Percentiles rank a stretch among this genome's conserved stretches.
phyloP scores from a whole-genome alignment of 2,329 filamentous ascomycete genomes.

The Fusarium metavorans region DNA sequence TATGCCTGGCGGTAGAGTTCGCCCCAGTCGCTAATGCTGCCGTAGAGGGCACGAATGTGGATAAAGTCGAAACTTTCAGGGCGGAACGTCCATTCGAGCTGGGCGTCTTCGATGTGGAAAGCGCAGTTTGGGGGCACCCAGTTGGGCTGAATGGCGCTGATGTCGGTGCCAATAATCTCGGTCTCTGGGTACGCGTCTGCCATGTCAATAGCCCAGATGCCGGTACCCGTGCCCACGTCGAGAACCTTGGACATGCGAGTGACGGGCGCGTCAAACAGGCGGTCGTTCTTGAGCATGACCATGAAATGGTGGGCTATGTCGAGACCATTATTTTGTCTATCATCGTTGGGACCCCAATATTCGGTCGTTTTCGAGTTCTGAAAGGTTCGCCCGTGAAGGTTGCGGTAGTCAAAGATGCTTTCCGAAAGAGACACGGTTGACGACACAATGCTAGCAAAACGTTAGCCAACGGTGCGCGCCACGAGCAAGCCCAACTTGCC shows the following conservation, averaged over 20 bases:
- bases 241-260: slow-evolving; percentile 59
- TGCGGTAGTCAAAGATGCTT: slow-evolving; percentile 50
- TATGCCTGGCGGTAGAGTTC: slow-evolving; percentile 65
- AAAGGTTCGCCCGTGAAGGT: slow-evolving; percentile 48
- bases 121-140: slow-evolving; percentile 22
- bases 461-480: background rate
- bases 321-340: slow-evolving; percentile 40
- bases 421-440: slow-evolving; percentile 49
- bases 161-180: slow-evolving; percentile 63
- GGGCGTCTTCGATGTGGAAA: slow-evolving; percentile 20
- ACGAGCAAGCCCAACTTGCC: background rate
- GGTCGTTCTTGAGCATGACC: slow-evolving; percentile 38
- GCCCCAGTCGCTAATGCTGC: slow-evolving; percentile 68
- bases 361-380: slow-evolving; percentile 45
- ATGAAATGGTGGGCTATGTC: slow-evolving; percentile 45
- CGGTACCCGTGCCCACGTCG: slow-evolving; percentile 20
- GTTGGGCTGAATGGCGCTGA: slow-evolving; percentile 66
- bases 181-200: slow-evolving; percentile 57
- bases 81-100: slow-evolving; percentile 57
- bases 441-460: slow-evolving; percentile 28
- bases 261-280: slow-evolving; percentile 22
- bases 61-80: slow-evolving; percentile 66
- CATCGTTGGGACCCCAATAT: slow-evolving; percentile 47
- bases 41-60: slow-evolving; percentile 68
- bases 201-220: slow-evolving; percentile 54